phyloP scores from a whole-genome alignment of 2,329 filamentous ascomycete species.

The Hymenoscyphus salicellus region DNA sequence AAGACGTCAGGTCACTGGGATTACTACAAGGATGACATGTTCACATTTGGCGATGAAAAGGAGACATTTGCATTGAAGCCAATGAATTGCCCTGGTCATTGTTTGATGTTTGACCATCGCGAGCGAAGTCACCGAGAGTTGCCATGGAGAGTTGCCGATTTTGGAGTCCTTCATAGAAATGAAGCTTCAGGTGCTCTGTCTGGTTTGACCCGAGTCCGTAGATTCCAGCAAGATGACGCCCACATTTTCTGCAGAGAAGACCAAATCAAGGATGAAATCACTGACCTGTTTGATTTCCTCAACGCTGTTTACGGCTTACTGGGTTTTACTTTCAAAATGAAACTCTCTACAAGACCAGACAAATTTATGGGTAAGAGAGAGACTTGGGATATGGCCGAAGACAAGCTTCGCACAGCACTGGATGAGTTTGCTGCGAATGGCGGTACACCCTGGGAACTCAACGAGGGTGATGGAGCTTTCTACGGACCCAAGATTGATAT shows the following conservation, averaged over 20 bases:
- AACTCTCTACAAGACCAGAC: constrained; percentile 85
- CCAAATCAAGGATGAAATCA: constrained; percentile 72
- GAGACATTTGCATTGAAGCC: constrained; percentile 84
- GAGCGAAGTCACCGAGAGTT: constrained; percentile 86
- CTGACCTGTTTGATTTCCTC: constrained; percentile 83
- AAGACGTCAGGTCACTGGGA: constrained; percentile 94
- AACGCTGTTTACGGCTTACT: constrained; percentile 75
- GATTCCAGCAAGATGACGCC: constrained; percentile 94
- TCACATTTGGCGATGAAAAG: constrained; percentile 80
- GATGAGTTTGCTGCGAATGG: constrained; percentile 65
- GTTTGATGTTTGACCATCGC: constrained; percentile 78
- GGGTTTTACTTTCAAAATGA: constrained; percentile 88
- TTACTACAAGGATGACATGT: constrained; percentile 94
- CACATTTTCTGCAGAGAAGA: constrained; percentile 92
- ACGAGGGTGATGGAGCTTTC: constrained; percentile 94
- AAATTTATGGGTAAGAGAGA: constrained; percentile 83
- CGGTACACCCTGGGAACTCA: constrained; percentile 78
- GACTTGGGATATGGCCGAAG: constrained; percentile 87
- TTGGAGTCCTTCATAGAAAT: constrained; percentile 92
- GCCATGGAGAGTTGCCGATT: constrained; percentile 90
- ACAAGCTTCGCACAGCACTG: constrained; percentile 73
- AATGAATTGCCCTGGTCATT: constrained; percentile 98
- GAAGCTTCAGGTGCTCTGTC: constrained; percentile 89
- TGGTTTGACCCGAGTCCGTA: constrained; percentile 85
- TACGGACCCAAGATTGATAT: constrained; percentile 99